Evolutionary conservation across 2,329 filamentous ascomycete genomes (phyloP).

Genomic region (Byssoonygena ceratinophila): DNA sequence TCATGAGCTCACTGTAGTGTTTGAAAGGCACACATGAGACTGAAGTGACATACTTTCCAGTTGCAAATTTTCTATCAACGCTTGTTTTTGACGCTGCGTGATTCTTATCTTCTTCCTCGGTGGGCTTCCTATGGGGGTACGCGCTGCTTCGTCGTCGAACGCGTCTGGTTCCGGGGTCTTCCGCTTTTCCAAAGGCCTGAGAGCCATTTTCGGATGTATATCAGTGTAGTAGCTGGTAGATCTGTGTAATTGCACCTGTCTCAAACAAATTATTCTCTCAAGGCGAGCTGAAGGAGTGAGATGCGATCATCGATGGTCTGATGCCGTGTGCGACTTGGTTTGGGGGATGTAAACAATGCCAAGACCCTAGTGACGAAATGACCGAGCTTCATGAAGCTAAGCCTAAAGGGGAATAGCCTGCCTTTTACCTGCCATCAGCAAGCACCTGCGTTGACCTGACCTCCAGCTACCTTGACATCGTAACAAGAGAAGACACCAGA

Average conservation of each 20-base stretch:
- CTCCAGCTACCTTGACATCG: conserved; percentile 2
- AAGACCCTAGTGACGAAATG: not conserved
- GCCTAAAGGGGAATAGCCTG: conserved; percentile 7
- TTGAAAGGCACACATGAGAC: not conserved
- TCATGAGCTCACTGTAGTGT: conserved; percentile 19
- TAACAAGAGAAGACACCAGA: not conserved
- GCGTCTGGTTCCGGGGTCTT: conserved; percentile 29
- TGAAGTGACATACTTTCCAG: conserved; percentile 59
- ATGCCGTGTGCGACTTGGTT: not conserved
- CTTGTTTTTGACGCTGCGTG: conserved; percentile 66
- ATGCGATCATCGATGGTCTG: not conserved
- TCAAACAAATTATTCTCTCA: not conserved
- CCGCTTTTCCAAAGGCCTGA: conserved; percentile 28
- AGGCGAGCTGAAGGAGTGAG: not conserved
- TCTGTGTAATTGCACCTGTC: no score
- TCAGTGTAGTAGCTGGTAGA: not conserved
- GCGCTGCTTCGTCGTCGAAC: conserved; percentile 35
- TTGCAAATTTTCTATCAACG: conserved; percentile 78
- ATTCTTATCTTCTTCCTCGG: conserved; percentile 54
- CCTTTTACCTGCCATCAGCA: not conserved
- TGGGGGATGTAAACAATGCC: conserved; percentile 16
- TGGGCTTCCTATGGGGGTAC: conserved; percentile 45
- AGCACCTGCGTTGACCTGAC: not conserved
- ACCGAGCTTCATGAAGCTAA: conserved; percentile 5
- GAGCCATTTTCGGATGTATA: conserved; percentile 26